Base-by-base conservation (phyloP, 305 asterid genomes). In the Petunia hybrid region DNA sequence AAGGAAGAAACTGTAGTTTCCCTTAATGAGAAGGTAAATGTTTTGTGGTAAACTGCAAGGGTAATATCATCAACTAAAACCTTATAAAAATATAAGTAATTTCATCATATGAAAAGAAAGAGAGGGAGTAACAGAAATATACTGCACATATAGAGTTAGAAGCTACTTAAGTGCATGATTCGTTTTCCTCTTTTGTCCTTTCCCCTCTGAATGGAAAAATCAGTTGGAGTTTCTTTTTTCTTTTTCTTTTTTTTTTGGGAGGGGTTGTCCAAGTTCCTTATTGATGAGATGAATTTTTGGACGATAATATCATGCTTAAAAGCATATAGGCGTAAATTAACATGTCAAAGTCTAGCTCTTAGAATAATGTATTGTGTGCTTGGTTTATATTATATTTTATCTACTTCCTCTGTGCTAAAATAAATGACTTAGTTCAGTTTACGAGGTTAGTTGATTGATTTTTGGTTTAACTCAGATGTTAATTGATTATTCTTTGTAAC, bases 261-360 rank as follows among this genome's bases (percentile, higher is more conserved):
- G 45, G 41, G 61, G 12, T 48, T 71, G 45, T 35, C 77, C 61
- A 71, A 71, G 77, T 51, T 31, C 43, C 41, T 71, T 48, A 67
- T 35, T 61, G 62, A 71, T 71, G 77, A 31, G 61, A 71, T 1
- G 59, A 35, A 12, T 31, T 31, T 70, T 35, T 48, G 62, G 14
- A 71, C 48, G 78, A 48, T 0, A 35, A 73, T 73, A 42, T 48
- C 42, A 48, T 73, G 51, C 62, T 73, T 35, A 59, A 73, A 73
- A 48, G 45, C 42, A 48, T 48, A 35, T 73, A 12, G 36, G 45
- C 78, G 3, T 35, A 35, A 35, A 46, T 71, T 14, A 73, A 12
- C 62, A 48, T 31, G 42, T 35, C 62, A 73, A 48, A 31, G n/a
- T 48, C 31, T 35, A 73, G 45, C 31, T 35, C 13, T 48, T 48